Evolutionary conservation across 2,329 filamentous ascomycete species (phyloP), one percentile per base, ranked within the genome.

Genomic region (Aspergillus carbonarius): DNA sequence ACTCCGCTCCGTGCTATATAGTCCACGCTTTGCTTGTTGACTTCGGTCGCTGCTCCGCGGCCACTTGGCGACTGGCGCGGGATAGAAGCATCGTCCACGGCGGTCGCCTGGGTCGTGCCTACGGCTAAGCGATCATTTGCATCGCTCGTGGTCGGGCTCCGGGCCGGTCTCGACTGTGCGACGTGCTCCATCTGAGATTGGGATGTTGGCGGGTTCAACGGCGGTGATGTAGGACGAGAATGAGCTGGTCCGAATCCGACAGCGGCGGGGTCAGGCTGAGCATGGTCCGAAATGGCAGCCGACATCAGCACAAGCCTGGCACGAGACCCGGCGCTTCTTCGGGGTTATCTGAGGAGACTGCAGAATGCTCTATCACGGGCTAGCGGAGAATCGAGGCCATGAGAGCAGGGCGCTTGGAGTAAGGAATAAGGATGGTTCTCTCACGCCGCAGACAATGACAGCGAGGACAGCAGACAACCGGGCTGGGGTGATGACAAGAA

Each of bases 1-100:
- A 96, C 78, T 34, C 91, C 91, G 61, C 90, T 95, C 67, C 91
- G 86, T 76, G 92, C 82, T 44, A 95, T 80, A 76, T 98, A 98
- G 67, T 96, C 90, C 64, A 89, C 79, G 72, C 88, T 95, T 72
- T 88, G 86, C 76, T 88, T 91, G 63, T 89, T 81, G 27, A 84
- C 74, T 67, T 82, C 82, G 63, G 80, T 64, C 8, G 54, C 42
- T 6, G 59, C 62, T 30, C 35, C 54, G 7, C 54, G 65, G 18
- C 53, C 55, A 42, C 59, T 63, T 35, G 64, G 65, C 12, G 55
- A 60, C 17, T 42, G 30, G 18, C 56, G 60, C 30, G 54, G 25
- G 40, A 60, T 60, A 5, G 65, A 60, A 18, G 39, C 54, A 20
- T 63, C 55, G 27, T 68, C 65, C 12, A 57, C 48, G 7, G 54